Conservation (phyloP, 805 yeast species). For the Cyberlindnera suaveolens region DNA sequence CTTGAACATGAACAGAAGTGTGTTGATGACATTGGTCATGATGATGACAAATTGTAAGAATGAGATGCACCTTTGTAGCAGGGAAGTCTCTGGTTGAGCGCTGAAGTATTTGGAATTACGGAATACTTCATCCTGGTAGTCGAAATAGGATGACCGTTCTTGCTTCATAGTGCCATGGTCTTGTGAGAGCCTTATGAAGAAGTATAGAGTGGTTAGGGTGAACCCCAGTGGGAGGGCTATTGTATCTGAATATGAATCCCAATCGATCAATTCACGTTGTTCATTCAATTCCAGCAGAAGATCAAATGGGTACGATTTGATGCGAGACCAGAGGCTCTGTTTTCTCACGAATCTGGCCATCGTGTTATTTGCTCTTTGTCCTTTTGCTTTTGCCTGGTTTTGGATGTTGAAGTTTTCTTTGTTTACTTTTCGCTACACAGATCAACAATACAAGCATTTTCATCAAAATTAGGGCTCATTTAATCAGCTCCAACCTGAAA, state of each 20-base stretch:
- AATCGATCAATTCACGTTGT: constrained; percentile 22
- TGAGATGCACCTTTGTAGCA: constrained; percentile 3
- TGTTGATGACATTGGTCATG: constrained; percentile 15
- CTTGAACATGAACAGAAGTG: constrained; percentile 16
- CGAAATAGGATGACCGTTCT: constrained; percentile 4
- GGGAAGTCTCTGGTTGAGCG: constrained; percentile 2
- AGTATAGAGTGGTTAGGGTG: constrained; percentile 17
- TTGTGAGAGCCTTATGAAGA: constrained; percentile 20
- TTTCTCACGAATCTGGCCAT: constrained; percentile 19
- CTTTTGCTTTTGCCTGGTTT: too few species aligned
- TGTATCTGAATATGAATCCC: constrained; percentile 22
- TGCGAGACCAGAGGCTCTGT: constrained; percentile 13
- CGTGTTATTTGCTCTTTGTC: not conserved
- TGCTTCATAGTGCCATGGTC: constrained; percentile 11
- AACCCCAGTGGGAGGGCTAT: constrained; percentile 23
- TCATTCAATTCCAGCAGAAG: constrained; percentile 20
- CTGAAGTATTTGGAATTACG: constrained; percentile 19
- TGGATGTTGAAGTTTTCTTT: not conserved
- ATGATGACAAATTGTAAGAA: constrained; percentile 11
- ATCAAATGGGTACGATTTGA: constrained; percentile 23
- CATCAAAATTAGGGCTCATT: too few species aligned
- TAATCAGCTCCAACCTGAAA: constrained; percentile 9
- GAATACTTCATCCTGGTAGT: constrained; percentile 7
- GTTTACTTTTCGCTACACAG: constrained; percentile 1
- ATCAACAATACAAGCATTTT: too few species aligned